Evolutionary conservation across 2,329 filamentous ascomycete genomes (phyloP).

Genomic region (Fusarium coicis): DNA sequence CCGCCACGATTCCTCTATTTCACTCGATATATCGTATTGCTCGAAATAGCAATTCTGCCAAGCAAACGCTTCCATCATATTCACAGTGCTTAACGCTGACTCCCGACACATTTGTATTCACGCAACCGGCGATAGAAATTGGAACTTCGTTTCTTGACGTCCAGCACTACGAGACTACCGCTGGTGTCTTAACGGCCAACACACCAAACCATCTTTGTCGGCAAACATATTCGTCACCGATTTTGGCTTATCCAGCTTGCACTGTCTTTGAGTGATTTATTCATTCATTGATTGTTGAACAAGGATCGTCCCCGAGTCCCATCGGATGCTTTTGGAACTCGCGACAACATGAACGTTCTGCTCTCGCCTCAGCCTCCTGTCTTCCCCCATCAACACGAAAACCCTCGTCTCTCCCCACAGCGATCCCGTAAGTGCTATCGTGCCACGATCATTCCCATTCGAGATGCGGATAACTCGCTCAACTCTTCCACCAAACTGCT

Average conservation of each 20-base stretch:
- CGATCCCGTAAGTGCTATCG: conserved; percentile 61
- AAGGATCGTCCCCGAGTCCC: conserved; percentile 6
- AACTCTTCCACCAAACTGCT: background rate
- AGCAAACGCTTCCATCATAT: background rate
- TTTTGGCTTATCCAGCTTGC: background rate
- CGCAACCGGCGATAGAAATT: background rate
- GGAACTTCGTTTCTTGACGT: background rate
- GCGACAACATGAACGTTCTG: conserved; percentile 68
- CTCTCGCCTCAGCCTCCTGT: conserved; percentile 69
- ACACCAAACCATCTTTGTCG: background rate
- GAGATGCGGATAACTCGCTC: background rate
- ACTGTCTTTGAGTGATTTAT: conserved; percentile 16
- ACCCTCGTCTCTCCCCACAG: conserved; percentile 63
- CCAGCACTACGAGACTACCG: conserved; percentile 2
- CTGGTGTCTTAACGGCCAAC: conserved; percentile 1
- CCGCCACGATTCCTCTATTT: background rate
- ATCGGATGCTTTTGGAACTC: conserved; percentile 7
- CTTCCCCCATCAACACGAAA: conserved; percentile 69
- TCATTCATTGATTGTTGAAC: conserved; percentile 26
- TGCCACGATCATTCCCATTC: background rate
- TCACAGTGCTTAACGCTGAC: background rate
- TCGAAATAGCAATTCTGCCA: background rate
- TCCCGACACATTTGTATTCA: background rate
- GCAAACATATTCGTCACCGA: background rate
- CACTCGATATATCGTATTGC: background rate